phyloP scores from a whole-genome alignment of 2,329 filamentous ascomycete genomes.

The Mollisiaceae sp. region DNA sequence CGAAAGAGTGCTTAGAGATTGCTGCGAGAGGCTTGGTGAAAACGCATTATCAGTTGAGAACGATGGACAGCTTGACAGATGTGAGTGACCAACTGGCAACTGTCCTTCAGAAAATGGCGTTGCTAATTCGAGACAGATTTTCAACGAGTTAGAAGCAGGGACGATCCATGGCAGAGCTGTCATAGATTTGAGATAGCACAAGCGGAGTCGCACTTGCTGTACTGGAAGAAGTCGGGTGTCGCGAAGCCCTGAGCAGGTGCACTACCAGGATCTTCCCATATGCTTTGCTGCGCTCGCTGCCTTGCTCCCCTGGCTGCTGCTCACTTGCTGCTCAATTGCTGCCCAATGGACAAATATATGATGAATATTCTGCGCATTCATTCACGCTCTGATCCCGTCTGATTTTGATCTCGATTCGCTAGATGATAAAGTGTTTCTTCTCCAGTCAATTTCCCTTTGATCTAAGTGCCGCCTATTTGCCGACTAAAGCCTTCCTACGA shows the following conservation, averaged over 20 bases:
- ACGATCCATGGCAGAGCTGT: constrained; percentile 15
- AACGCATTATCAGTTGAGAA: constrained; percentile 46
- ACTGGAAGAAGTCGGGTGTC: neutral
- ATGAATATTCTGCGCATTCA: neutral
- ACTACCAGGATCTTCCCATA: too few relatives aligned
- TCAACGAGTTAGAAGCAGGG: constrained; percentile 17
- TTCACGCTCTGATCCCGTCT: neutral
- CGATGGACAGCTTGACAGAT: constrained; percentile 44
- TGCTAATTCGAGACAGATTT: constrained; percentile 12
- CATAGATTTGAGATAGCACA: constrained; percentile 14
- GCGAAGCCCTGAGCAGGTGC: too few relatives aligned
- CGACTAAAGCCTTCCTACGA: too few relatives aligned
- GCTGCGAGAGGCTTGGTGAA: constrained; percentile 50
- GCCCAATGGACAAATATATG: too few relatives aligned
- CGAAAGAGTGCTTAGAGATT: constrained; percentile 51
- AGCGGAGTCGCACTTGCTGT: neutral
- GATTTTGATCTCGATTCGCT: neutral
- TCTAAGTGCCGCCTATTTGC: too few relatives aligned
- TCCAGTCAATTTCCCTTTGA: too few relatives aligned
- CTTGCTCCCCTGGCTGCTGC: too few relatives aligned
- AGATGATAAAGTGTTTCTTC: too few relatives aligned
- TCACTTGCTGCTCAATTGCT: too few relatives aligned
- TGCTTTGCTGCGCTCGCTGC: too few relatives aligned
- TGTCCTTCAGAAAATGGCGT: neutral
- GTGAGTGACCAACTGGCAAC: neutral